A percentile compares a stretch with the other conserved stretches of the same genome.
Conservation (phyloP, 1,139 yeast species). For the Taphrina wiesneri region DNA sequence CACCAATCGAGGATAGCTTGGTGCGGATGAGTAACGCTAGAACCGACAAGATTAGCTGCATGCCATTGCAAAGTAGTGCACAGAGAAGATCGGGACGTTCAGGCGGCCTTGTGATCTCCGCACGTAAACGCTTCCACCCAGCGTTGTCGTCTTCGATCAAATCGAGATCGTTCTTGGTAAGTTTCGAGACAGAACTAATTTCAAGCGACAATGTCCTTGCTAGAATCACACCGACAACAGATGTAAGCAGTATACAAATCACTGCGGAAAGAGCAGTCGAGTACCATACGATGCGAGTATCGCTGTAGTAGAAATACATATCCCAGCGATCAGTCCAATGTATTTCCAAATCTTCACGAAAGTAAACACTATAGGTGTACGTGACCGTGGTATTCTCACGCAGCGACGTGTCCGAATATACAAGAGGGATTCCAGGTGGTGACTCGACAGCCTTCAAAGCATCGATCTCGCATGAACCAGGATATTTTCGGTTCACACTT, state of each 20-base stretch:
- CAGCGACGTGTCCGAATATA: slow-evolving; percentile 43
- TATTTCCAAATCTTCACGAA: slow-evolving; percentile 76
- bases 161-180: slow-evolving; percentile 21
- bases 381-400: slow-evolving; percentile 54
- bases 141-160: slow-evolving; percentile 41
- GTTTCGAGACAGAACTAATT: slow-evolving; percentile 45
- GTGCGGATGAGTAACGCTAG: slow-evolving; percentile 10
- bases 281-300: slow-evolving; percentile 52
- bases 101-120: slow-evolving; percentile 61
- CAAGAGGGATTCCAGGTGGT: slow-evolving; percentile 23
- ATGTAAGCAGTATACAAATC: slow-evolving; percentile 58
- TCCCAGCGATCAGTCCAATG: slow-evolving; percentile 76
- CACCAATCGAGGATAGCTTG: slow-evolving; percentile 58
- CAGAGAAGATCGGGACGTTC: slow-evolving; percentile 53
- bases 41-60: slow-evolving; percentile 54
- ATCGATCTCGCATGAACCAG: slow-evolving; percentile 19
- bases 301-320: slow-evolving; percentile 63
- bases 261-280: slow-evolving; percentile 67
- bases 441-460: background rate
- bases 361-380: slow-evolving; percentile 81
- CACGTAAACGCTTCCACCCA: slow-evolving; percentile 60
- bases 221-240: slow-evolving; percentile 64
- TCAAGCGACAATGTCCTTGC: slow-evolving; percentile 54
- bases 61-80: slow-evolving; percentile 68
- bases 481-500: slow-evolving; percentile 4